Conservation (phyloP, 306 rosid genomes). For the Astragalus membranaceus region DNA sequence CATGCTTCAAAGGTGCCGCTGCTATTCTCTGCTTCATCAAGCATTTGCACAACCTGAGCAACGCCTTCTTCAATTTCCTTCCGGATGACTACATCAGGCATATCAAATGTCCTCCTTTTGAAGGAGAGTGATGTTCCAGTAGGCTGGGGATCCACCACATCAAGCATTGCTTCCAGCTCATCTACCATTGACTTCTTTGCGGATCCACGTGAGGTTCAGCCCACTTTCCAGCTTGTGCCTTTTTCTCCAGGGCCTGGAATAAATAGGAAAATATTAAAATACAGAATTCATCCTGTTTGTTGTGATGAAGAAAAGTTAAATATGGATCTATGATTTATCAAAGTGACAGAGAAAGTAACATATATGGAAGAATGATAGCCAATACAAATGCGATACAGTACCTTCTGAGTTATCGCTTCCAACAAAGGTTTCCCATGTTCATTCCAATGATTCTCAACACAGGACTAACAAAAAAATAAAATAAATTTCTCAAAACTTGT, state of each 20-base stretch:
- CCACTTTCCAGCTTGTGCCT: constrained; percentile 79
- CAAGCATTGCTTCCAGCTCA: no score
- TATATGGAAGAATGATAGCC: not conserved
- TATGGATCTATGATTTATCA: not conserved
- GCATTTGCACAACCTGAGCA: no score
- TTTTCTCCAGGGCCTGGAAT: constrained; percentile 61
- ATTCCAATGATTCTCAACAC: constrained; percentile 52
- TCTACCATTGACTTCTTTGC: no score
- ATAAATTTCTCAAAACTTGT: constrained; percentile 24
- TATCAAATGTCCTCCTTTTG: no score
- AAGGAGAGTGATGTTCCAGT: no score
- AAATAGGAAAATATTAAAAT: constrained; percentile 19
- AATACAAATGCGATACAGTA: constrained; percentile 26
- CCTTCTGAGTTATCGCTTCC: constrained; percentile 63
- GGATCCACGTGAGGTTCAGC: constrained; percentile 80
- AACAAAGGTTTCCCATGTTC: constrained; percentile 71
- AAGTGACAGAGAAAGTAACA: not conserved
- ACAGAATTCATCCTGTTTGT: not conserved
- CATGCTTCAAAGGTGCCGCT: no score
- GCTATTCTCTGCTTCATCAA: no score
- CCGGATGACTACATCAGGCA: no score
- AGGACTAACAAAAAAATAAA: constrained; percentile 42
- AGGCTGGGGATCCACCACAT: no score
- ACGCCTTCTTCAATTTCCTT: no score
- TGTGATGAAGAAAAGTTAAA: not conserved